phyloP scores from a whole-genome alignment of 2,329 filamentous ascomycete genomes.

The Diaporthe sp. region DNA sequence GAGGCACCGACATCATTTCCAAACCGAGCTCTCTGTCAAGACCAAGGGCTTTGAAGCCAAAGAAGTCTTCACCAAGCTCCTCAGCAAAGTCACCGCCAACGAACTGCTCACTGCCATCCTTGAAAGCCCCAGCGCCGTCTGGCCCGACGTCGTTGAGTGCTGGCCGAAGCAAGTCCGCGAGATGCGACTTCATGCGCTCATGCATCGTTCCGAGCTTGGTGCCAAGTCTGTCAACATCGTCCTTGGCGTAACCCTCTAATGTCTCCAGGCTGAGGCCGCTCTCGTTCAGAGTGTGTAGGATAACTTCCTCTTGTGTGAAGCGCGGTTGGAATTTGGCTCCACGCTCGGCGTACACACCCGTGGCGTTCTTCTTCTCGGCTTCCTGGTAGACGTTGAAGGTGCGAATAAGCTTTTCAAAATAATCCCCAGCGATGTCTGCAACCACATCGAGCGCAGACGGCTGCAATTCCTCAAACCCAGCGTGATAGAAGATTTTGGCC shows the following conservation, averaged over 20 bases:
- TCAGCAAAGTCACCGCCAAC: conserved; percentile 97
- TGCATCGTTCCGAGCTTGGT: conserved; percentile 87
- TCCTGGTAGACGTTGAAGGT: conserved; percentile 89
- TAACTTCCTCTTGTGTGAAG: conserved; percentile 86
- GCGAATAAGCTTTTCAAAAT: conserved; percentile 85
- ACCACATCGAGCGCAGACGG: conserved; percentile 92
- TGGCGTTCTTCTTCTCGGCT: conserved; percentile 79
- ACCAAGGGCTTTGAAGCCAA: conserved; percentile 95
- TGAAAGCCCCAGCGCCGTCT: conserved; percentile 92
- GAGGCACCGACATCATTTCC: conserved; percentile 88
- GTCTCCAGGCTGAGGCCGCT: conserved; percentile 86
- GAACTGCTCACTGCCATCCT: conserved; percentile 97
- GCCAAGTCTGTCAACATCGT: conserved; percentile 90
- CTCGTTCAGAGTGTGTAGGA: conserved; percentile 88
- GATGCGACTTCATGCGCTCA: conserved; percentile 93
- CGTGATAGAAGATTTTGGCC: conserved; percentile 94
- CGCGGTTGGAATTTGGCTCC: conserved; percentile 69
- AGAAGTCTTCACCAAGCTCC: conserved; percentile 98
- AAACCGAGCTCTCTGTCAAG: conserved; percentile 92
- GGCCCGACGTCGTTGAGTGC: conserved; percentile 84
- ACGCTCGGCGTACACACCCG: conserved; percentile 55
- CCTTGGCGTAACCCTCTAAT: conserved; percentile 89
- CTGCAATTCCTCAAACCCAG: conserved; percentile 97
- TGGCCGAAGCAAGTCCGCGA: conserved; percentile 93
- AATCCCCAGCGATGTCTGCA: conserved; percentile 90